Evolutionary conservation across 805 yeast species (phyloP).

Genomic region (Teunomyces barrocoloradensis): DNA sequence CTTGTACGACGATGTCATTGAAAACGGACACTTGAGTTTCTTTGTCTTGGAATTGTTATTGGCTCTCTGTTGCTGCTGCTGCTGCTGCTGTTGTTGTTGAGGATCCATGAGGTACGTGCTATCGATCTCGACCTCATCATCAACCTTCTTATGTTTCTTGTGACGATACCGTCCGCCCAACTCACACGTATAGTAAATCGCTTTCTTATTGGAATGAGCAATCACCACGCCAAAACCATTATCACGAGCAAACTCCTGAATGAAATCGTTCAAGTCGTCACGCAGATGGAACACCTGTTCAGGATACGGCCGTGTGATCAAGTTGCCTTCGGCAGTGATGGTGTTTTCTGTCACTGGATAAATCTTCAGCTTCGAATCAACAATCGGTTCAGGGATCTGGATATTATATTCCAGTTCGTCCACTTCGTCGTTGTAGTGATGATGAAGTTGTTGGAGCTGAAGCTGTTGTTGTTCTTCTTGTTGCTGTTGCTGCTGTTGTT

Average conservation of each 20-base stretch:
- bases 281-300: conserved; percentile 51
- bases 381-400: conserved; percentile 46
- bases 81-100: conserved; percentile 10
- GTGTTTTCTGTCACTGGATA: conserved; percentile 45
- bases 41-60: conserved; percentile 38
- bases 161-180: conserved; percentile 56
- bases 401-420: conserved; percentile 42
- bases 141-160: conserved; percentile 34
- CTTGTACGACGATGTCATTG: conserved; percentile 56
- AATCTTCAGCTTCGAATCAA: conserved; percentile 41
- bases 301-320: conserved; percentile 53
- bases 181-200: conserved; percentile 59
- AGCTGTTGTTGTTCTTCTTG: conserved; percentile 11
- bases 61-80: conserved; percentile 9
- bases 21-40: conserved; percentile 54
- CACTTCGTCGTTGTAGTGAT: conserved; percentile 20
- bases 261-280: conserved; percentile 51
- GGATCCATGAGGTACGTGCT: conserved; percentile 37
- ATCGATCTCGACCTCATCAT: conserved; percentile 25
- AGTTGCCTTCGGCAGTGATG: conserved; percentile 47
- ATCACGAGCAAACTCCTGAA: conserved; percentile 54
- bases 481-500: conserved; percentile 14
- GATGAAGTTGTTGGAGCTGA: conserved; percentile 7
- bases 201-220: conserved; percentile 57
- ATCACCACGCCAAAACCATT: conserved; percentile 60